Evolutionary conservation across 1,284 basidiomycete genomes (phyloP), one percentile per base, ranked within the genome.

Genomic region (Cutaneotrichosporon cyanovorans): DNA sequence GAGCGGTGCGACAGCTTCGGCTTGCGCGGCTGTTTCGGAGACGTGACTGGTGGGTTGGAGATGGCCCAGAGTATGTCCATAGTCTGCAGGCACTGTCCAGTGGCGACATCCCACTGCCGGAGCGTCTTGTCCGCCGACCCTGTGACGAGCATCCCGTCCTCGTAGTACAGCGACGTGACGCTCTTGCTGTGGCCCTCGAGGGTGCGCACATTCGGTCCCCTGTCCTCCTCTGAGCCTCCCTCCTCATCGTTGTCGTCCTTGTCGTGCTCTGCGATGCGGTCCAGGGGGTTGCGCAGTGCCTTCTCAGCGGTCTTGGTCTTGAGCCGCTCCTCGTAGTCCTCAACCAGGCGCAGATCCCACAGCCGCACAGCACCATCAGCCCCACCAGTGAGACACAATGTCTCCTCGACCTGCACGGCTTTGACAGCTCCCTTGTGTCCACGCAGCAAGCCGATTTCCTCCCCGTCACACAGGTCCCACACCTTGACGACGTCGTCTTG

Each of bases 41-140:
- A 45, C 69, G 54, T 78, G 59, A 76, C 49, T 9, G 83, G 78
- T 2, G 90, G 84, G 73, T 98, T 93, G 15, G 89, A 89, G 59
- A 98, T 96, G 3, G 93, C 93, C 95, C 95, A 99, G 16, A 99
- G 80, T 52, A 99, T 95, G 72, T 99, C 95, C 95, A 99, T 99
- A 11, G 93, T 95, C 75, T 96, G 83, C 41, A 98, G 84, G 68
- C 93, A 97, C 75, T 98, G 93, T 5, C 93, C 93, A 0, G 93
- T 97, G 33, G 82, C 81, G 46, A 98, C 80, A 66, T 98, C 93
- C 95, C 95, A 98, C 69, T 98, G 92, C 3, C 93, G 84, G 49
- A 99, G 78, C 1, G 95, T 99, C 75, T 97, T 96, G 75, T 99
- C 95, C 4, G 88, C 90, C 4, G 93, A 93, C 40, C 95, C 95